Conservation (phyloP, 2,329 filamentous ascomycete species). For the Aspergillus fructus region DNA sequence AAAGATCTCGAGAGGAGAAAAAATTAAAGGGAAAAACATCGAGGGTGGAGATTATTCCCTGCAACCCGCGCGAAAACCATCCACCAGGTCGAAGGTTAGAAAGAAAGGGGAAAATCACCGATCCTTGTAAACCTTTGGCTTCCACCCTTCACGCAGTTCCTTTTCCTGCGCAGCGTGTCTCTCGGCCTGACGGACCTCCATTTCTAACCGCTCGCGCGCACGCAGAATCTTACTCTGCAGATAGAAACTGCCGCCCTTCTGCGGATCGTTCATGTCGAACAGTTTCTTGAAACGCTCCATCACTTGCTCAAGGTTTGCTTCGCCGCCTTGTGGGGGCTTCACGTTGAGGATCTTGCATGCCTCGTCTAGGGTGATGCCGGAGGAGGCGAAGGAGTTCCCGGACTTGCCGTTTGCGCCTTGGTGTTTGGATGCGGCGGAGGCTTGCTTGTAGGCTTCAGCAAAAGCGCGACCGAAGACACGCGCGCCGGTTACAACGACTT, state of each 20-base stretch:
- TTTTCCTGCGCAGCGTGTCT: constrained; percentile 72
- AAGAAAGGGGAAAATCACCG: constrained; percentile 47
- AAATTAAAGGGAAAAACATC: background rate
- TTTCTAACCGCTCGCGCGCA: constrained; percentile 87
- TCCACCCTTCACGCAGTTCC: constrained; percentile 82
- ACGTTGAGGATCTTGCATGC: constrained; percentile 97
- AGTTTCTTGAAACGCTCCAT: constrained; percentile 88
- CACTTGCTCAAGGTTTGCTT: constrained; percentile 75
- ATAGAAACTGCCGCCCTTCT: constrained; percentile 97
- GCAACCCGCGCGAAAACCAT: background rate
- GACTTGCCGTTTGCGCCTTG: constrained; percentile 65
- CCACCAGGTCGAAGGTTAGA: background rate
- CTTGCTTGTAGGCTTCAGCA: constrained; percentile 92
- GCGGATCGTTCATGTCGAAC: constrained; percentile 90
- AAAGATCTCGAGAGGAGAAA: constrained; percentile 24
- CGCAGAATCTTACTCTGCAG: constrained; percentile 94
- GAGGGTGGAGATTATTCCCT: background rate
- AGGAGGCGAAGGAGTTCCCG: constrained; percentile 51
- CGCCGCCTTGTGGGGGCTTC: constrained; percentile 76
- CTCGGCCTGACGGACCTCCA: constrained; percentile 72
- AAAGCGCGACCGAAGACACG: constrained; percentile 93
- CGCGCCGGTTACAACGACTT: constrained; percentile 85
- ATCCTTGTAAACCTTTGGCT: constrained; percentile 93
- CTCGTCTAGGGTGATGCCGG: constrained; percentile 88
- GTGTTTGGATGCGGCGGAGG: constrained; percentile 81